A percentile compares a stretch with the other conserved stretches of the same genome.
Conservation (phyloP, 83 land plant genomes). For the Thuja plicata region DNA sequence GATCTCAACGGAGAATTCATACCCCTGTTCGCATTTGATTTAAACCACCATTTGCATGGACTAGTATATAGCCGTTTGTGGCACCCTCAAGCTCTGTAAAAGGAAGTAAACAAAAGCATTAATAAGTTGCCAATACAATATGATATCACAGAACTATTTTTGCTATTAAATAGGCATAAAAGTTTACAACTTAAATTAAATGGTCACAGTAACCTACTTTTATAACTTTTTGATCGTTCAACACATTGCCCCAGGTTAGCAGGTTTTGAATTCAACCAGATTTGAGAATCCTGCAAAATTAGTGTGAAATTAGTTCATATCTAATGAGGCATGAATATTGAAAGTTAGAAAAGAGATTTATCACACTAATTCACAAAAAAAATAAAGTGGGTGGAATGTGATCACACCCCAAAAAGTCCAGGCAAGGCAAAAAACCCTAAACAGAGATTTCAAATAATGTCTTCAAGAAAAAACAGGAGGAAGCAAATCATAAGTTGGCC, state of each 20-base stretch:
- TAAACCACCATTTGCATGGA: constrained; percentile 79
- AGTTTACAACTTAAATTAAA: neutral
- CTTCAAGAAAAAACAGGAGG: too few relatives aligned
- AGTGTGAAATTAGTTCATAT: neutral
- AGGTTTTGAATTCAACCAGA: constrained; percentile 54
- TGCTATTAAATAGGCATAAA: neutral
- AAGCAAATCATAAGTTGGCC: too few relatives aligned
- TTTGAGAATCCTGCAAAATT: constrained; percentile 33
- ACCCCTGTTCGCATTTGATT: constrained; percentile 88
- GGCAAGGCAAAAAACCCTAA: too few relatives aligned
- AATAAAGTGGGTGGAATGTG: too few relatives aligned
- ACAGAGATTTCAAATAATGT: too few relatives aligned
- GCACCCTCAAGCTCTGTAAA: constrained; percentile 23
- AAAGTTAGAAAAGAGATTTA: neutral
- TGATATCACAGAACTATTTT: neutral
- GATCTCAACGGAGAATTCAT: neutral
- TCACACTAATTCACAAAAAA: too few relatives aligned
- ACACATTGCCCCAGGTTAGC: constrained; percentile 44
- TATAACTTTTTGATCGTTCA: constrained; percentile 32
- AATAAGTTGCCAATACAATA: neutral
- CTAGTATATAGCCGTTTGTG: constrained; percentile 61
- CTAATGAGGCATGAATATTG: neutral
- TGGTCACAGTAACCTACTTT: constrained; percentile 20
- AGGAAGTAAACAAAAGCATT: neutral
- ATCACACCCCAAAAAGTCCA: too few relatives aligned